A percentile compares a stretch with the other conserved stretches of the same genome.
Evolutionary conservation across 306 rosid species (phyloP).

Genomic region (Fragaria vesca): DNA sequence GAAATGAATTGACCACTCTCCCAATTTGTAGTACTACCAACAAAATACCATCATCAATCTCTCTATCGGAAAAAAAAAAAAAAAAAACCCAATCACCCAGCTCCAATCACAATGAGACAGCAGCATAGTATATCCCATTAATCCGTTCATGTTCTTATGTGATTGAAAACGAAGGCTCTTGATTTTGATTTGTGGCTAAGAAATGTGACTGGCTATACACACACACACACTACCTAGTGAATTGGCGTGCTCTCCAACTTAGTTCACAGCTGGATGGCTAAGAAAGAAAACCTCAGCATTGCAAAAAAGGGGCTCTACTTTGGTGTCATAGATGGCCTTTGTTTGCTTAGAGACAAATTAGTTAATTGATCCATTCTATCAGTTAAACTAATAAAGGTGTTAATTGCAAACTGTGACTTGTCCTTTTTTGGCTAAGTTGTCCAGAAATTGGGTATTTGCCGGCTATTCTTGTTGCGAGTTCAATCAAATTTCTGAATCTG

Average conservation of each 20-base stretch:
- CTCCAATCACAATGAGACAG: slow-evolving; percentile 17
- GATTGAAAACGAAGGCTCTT: slow-evolving; percentile 8
- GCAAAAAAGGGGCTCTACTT: neutral
- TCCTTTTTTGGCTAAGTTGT: neutral
- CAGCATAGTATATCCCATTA: neutral
- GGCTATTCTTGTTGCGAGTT: slow-evolving; percentile 13
- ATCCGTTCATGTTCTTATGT: neutral
- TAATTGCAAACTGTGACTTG: neutral
- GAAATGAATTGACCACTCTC: neutral
- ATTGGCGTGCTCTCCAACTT: slow-evolving; percentile 17
- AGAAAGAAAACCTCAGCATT: neutral
- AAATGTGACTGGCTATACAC: neutral
- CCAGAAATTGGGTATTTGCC: slow-evolving; percentile 16
- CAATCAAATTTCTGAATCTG: neutral
- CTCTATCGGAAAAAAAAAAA: too few species aligned
- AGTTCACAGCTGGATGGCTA: slow-evolving; percentile 20
- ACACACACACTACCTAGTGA: neutral
- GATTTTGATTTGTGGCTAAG: slow-evolving; percentile 11
- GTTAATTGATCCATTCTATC: neutral
- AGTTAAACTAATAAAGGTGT: neutral
- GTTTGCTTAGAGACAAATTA: slow-evolving; percentile 9
- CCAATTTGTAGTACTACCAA: neutral
- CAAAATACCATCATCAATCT: neutral
- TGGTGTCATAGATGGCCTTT: neutral
- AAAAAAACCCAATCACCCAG: neutral